Conservation (phyloP, 257 asterid genomes). For the Primulina huaijiensis region DNA sequence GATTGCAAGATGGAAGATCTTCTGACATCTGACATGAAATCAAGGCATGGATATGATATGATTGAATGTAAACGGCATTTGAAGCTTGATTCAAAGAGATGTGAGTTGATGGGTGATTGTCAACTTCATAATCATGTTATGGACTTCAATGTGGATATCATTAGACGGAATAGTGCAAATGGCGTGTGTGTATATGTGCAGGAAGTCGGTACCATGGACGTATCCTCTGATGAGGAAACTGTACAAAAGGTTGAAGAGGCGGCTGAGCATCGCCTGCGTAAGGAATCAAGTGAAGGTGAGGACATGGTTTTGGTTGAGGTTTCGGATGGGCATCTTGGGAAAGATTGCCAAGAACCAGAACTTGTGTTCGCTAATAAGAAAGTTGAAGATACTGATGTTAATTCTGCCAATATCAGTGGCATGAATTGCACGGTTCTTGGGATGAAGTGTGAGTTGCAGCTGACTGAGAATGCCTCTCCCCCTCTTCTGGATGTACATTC, state of each 20-base stretch:
- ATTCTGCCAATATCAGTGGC: constrained; percentile 31
- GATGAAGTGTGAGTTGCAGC: constrained; percentile 24
- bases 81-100: constrained; percentile 41
- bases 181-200: constrained; percentile 25
- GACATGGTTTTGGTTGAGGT: constrained; percentile 28
- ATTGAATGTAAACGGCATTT: constrained; percentile 24
- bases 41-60: constrained; percentile 32
- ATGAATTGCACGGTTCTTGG: constrained; percentile 26
- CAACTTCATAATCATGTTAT: constrained; percentile 34
- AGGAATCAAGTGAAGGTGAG: constrained; percentile 28
- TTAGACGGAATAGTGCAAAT: constrained; percentile 25
- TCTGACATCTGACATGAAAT: constrained; percentile 31
- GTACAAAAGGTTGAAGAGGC: constrained; percentile 29
- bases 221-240: constrained; percentile 28
- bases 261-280: constrained; percentile 25
- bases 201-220: constrained; percentile 27
- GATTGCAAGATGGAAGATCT: constrained; percentile 40
- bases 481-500: constrained; percentile 29
- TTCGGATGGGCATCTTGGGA: constrained; percentile 31
- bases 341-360: constrained; percentile 31
- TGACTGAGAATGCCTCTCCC: constrained; percentile 25
- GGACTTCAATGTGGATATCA: constrained; percentile 30
- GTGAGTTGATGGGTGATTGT: constrained; percentile 25
- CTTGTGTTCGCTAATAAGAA: constrained; percentile 25
- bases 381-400: constrained; percentile 27